Evolutionary conservation across 225 moss, liverwort and hornwort species (phyloP).

Genomic region (Sphagnum contortum): DNA sequence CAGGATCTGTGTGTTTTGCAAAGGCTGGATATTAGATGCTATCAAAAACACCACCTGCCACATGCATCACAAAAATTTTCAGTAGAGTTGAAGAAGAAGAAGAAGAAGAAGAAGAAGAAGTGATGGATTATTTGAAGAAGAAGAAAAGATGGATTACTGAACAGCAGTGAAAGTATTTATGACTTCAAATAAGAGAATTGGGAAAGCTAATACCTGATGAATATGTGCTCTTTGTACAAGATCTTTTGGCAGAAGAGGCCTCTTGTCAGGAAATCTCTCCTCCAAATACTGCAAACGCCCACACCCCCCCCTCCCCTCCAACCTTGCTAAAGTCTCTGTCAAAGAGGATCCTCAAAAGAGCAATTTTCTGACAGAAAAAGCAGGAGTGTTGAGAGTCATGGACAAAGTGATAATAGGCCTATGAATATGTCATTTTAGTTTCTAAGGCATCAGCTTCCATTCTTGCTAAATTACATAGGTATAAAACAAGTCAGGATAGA

Average conservation of each 20-base stretch:
- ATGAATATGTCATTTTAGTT: background rate
- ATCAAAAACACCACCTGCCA: no score
- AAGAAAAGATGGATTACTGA: no score
- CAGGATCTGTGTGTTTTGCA: no score
- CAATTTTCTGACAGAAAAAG: background rate
- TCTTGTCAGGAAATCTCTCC: constrained; percentile 59
- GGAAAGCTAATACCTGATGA: constrained; percentile 23
- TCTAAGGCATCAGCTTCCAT: background rate
- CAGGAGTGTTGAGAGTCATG: background rate
- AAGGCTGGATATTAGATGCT: no score
- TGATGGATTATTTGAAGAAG: no score
- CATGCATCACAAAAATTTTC: no score
- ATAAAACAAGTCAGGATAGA: background rate
- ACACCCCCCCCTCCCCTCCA: background rate
- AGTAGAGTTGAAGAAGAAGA: no score
- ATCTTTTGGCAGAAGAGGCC: constrained; percentile 39
- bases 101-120: no score
- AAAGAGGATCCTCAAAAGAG: background rate
- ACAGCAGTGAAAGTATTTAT: no score
- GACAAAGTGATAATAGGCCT: background rate
- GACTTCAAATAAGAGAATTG: no score
- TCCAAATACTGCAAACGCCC: constrained; percentile 58
- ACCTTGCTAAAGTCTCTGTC: background rate
- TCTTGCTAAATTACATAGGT: background rate
- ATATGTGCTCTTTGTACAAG: constrained; percentile 47